Evolutionary conservation across 768 basidiomycete genomes (phyloP).

Genomic region (Mrakia frigida): DNA sequence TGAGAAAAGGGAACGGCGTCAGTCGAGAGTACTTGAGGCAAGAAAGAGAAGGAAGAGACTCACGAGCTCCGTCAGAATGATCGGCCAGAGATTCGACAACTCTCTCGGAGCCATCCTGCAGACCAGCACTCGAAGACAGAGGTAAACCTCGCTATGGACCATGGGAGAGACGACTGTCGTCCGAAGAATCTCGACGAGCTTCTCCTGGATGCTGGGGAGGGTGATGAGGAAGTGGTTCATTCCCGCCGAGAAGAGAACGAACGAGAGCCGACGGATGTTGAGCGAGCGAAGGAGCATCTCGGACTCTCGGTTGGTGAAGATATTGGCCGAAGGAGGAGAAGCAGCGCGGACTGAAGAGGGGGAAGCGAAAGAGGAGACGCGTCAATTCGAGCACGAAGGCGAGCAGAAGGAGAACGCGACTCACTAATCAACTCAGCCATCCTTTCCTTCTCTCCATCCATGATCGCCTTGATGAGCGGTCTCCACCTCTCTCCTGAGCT

Average conservation of each 20-base stretch:
- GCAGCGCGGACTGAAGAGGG: conserved; percentile 51
- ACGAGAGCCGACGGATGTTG: conserved; percentile 80
- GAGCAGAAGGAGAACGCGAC: conserved; percentile 30
- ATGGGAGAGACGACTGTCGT: conserved; percentile 67
- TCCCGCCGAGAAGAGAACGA: conserved; percentile 76
- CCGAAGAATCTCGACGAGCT: conserved; percentile 84
- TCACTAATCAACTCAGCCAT: conserved; percentile 78
- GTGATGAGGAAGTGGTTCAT: conserved; percentile 86
- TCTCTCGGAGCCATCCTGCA: conserved; percentile 88
- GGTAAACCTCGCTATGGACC: conserved; percentile 83
- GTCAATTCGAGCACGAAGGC: too few relatives aligned
- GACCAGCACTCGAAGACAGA: conserved; percentile 83
- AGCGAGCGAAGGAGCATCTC: conserved; percentile 83
- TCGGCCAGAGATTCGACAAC: conserved; percentile 93
- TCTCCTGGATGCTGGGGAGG: conserved; percentile 92
- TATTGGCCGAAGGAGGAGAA: conserved; percentile 83
- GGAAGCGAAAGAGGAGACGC: background rate
- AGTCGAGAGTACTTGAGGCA: background rate
- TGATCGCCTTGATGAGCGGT: conserved; percentile 67
- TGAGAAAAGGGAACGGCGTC: conserved; percentile 41
- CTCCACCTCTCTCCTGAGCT: conserved; percentile 62
- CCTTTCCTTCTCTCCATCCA: conserved; percentile 79
- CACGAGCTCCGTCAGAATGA: conserved; percentile 85
- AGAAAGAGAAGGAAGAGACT: conserved; percentile 35
- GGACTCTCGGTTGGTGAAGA: conserved; percentile 91